Evolutionary conservation across 2,329 filamentous ascomycete species (phyloP), one percentile per base, ranked within the genome.

Genomic region (Pezicula neosporulosa): DNA sequence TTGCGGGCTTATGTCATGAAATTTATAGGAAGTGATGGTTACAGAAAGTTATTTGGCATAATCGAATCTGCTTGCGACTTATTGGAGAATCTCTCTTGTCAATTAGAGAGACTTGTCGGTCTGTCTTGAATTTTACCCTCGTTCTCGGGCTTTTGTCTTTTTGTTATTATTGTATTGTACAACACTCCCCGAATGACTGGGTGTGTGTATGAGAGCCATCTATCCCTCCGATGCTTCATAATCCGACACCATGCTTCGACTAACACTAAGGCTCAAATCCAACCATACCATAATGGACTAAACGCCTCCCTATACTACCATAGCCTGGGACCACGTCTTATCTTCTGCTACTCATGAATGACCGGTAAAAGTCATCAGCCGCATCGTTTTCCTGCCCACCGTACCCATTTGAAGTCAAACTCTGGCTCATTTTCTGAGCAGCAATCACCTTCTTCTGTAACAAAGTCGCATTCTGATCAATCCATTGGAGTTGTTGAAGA

Each of bases 361-460:
- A 96, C 46, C 89, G 82, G 68, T 94, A 96, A 71, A 97, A 97
- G 69, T 90, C 89, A 66, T 96, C 91, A 1, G 89, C 86, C 15
- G 87, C 86, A 65, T 89, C 86, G 52, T 78, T 82, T 54, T 89
- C 86, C 9, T 77, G 73, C 10, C 79, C 80, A 18, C 77, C 78
- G 57, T 82, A 79, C 52, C 78, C 77, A 58, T 72, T 76, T 18
- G 62, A 52, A 52, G 78, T 77, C 56, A 86, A 70, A 55, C 75
- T 79, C 63, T 83, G 84, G 63, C 83, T 85, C 35, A 89, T 82
- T 71, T 92, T 92, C 67, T 96, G 91, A 21, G 92, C 89, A 28
- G 86, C 82, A 6, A 77, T 73, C 47, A 97, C 89, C 78, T 96
- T 96, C 53, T 85, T 79, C 68, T 95, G 89, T 48, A 97, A 77